Conservation (phyloP, 1,284 basidiomycete species). For the Mycena sp. region DNA sequence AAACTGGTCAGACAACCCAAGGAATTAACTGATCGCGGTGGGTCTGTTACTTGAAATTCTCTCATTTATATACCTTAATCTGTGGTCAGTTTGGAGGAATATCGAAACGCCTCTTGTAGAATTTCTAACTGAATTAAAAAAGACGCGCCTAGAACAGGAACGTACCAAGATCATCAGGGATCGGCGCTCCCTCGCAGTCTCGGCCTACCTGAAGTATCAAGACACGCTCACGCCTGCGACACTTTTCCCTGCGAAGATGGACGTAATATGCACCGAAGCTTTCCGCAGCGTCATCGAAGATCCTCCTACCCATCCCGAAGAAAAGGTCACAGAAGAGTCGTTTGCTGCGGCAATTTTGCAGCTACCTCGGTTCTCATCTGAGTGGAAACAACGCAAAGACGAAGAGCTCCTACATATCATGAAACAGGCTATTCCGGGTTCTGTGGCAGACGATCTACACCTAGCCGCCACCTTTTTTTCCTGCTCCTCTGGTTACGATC, state of each 20-base stretch:
- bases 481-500: background rate
- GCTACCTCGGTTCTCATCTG: background rate
- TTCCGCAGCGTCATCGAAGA: conserved; percentile 21
- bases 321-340: conserved; percentile 17
- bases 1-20: conserved; percentile 24
- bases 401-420: conserved; percentile 17
- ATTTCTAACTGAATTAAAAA: conserved; percentile 12
- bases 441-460: conserved; percentile 3
- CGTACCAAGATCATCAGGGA: conserved; percentile 1
- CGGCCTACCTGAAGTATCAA: background rate
- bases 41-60: background rate
- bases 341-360: conserved; percentile 11
- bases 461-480: conserved; percentile 20
- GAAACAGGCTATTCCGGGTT: background rate
- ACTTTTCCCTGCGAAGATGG: conserved; percentile 4
- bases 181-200: conserved; percentile 3
- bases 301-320: conserved; percentile 13
- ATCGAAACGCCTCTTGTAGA: conserved; percentile 19
- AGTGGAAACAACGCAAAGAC: conserved; percentile 12
- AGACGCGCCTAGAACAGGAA: background rate
- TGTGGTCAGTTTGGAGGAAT: conserved; percentile 22
- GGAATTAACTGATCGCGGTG: conserved; percentile 22
- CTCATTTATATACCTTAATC: background rate
- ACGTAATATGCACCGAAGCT: conserved; percentile 13
- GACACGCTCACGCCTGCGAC: background rate